These are phyloP conservation scores for Ceratocystis harringtonii DNA, from an alignment of 2,329 filamentous ascomycete genomes.

Conservation along the genomic window DNA sequence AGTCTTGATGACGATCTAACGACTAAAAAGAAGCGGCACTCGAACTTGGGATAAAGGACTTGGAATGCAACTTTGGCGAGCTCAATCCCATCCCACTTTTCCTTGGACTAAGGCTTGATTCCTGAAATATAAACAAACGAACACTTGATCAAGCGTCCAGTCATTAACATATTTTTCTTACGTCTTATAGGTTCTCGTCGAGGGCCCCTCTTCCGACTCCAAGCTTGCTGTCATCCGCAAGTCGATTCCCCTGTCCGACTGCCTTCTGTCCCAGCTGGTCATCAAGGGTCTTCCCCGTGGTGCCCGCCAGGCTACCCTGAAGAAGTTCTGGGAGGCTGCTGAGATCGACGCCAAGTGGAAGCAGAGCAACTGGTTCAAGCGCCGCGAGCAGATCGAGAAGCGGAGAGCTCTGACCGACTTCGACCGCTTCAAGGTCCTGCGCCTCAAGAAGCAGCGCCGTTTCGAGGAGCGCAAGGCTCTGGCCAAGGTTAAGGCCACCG, in stretches of 20 bases:
- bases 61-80: no score
- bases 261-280: conserved; percentile 79
- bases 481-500: conserved; percentile 76
- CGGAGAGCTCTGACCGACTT: conserved; percentile 92
- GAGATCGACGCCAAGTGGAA: conserved; percentile 90
- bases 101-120: background rate
- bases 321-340: conserved; percentile 79
- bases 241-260: conserved; percentile 62
- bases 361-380: conserved; percentile 87
- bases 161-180: conserved; percentile 9
- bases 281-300: conserved; percentile 75
- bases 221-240: conserved; percentile 75
- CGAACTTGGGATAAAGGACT: no score
- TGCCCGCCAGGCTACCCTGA: conserved; percentile 66
- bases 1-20: no score
- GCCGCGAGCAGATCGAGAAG: conserved; percentile 69
- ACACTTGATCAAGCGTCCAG: background rate
- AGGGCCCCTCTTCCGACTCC: conserved; percentile 75
- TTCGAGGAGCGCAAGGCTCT: conserved; percentile 96
- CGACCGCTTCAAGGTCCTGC: conserved; percentile 99
- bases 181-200: conserved; percentile 66
- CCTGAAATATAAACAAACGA: background rate
- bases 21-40: no score
- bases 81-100: background rate
- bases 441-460: conserved; percentile 97